Conservation (phyloP, 805 yeast species). For the Ogataea methanolica region DNA sequence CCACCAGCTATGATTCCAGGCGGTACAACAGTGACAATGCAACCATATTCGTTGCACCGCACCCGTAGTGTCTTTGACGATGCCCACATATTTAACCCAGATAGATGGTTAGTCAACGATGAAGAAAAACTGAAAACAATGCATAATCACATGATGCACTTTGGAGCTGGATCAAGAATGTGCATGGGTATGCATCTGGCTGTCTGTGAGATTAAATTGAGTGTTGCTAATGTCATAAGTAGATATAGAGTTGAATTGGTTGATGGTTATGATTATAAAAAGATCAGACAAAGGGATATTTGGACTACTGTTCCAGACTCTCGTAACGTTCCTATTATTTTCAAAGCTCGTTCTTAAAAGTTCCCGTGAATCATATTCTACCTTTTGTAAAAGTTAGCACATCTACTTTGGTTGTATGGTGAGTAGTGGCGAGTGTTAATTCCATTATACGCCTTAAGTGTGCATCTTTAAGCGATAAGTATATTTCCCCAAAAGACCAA, state of each 20-base stretch:
- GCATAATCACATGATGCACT: slow-evolving; percentile 56
- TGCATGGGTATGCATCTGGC: slow-evolving; percentile 72
- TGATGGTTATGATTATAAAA: slow-evolving; percentile 21
- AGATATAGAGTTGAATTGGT: slow-evolving; percentile 30
- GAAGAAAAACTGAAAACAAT: slow-evolving; percentile 37
- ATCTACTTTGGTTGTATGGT: too few relatives aligned
- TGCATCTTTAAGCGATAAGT: too few relatives aligned
- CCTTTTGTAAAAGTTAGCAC: too few relatives aligned
- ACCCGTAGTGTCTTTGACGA: slow-evolving; percentile 43
- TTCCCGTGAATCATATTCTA: too few relatives aligned
- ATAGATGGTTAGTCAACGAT: slow-evolving; percentile 52
- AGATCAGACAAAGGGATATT: slow-evolving; percentile 25
- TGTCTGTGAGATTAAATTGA: slow-evolving; percentile 57
- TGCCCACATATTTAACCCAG: slow-evolving; percentile 44
- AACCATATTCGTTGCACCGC: slow-evolving; percentile 63
- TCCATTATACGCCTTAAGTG: too few relatives aligned
- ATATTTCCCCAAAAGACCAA: too few relatives aligned
- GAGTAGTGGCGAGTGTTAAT: too few relatives aligned
- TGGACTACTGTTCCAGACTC: slow-evolving; percentile 29
- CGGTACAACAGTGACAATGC: slow-evolving; percentile 56
- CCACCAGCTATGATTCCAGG: slow-evolving; percentile 37
- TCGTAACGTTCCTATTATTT: slow-evolving; percentile 19
- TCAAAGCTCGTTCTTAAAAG: neutral
- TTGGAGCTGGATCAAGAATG: slow-evolving; percentile 72
- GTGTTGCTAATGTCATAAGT: slow-evolving; percentile 50